Percentiles rank a stretch among this genome's conserved stretches.
Conservation (phyloP, 2,329 filamentous ascomycete genomes). For the Xylaria sp. region DNA sequence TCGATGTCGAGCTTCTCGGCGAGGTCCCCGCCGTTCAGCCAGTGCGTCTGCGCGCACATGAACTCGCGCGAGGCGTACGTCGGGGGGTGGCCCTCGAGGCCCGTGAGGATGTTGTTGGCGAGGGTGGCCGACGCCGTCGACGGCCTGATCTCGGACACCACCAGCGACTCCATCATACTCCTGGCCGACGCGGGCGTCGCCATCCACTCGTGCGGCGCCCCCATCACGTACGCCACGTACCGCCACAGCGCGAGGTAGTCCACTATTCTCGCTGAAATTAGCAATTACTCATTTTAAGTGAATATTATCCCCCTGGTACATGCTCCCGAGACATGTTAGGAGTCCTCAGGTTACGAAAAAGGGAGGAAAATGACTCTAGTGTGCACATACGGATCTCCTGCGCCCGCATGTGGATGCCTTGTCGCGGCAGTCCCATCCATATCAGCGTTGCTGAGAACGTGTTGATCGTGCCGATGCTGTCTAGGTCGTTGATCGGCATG, state of each 20-base stretch:
- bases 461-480: constrained; percentile 76
- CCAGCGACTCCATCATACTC: constrained; percentile 73
- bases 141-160: constrained; percentile 73
- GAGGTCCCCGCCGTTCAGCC: constrained; percentile 75
- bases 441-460: constrained; percentile 76
- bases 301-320: too few species aligned
- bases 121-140: constrained; percentile 70
- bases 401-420: constrained; percentile 72
- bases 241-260: constrained; percentile 83
- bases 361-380: too few species aligned
- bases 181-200: constrained; percentile 65
- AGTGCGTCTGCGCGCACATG: constrained; percentile 73
- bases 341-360: too few species aligned
- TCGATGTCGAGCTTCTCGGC: constrained; percentile 68
- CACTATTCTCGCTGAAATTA: too few species aligned
- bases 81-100: constrained; percentile 73
- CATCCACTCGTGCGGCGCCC: constrained; percentile 72
- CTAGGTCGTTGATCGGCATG: constrained; percentile 79
- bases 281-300: too few species aligned
- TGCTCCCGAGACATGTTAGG: too few species aligned
- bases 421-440: constrained; percentile 72
- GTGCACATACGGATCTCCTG: constrained; percentile 73
- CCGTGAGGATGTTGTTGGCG: constrained; percentile 79
- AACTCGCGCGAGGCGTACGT: constrained; percentile 73
- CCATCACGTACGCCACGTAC: constrained; percentile 77